Percentiles rank a stretch among this genome's conserved stretches.
These are phyloP conservation scores for Blastocystis sp. DNA, from an alignment of 352 stramenopile species.

Conservation along the genomic window DNA sequence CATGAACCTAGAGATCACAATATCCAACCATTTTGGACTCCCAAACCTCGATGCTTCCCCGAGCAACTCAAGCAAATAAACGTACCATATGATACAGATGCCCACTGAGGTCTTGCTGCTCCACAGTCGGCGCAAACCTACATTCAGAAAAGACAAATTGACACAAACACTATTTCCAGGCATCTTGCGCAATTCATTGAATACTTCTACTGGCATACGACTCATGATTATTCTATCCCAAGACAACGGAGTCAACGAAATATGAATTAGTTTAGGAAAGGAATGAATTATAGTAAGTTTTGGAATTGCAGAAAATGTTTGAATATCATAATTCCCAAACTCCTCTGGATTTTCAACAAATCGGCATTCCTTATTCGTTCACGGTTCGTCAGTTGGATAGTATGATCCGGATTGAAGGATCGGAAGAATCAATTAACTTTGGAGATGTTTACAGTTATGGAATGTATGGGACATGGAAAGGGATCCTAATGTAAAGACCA, in stretches of 20 bases:
- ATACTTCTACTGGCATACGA: conserved; percentile 50
- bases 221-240: background rate
- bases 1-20: conserved; percentile 57
- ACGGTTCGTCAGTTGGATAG: background rate
- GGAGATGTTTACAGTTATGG: conserved; percentile 35
- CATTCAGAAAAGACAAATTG: background rate
- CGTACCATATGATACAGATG: conserved; percentile 64
- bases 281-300: background rate
- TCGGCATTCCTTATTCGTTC: background rate
- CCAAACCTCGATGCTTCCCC: conserved; percentile 62
- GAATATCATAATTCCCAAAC: background rate
- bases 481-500: background rate
- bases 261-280: background rate
- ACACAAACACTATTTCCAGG: conserved; percentile 62
- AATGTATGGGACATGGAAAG: background rate
- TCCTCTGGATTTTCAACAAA: background rate
- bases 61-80: conserved; percentile 65
- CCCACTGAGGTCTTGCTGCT: conserved; percentile 62
- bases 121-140: conserved; percentile 64
- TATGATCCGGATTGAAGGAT: background rate
- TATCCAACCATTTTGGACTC: background rate
- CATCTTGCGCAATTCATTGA: conserved; percentile 40
- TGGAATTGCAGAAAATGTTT: background rate
- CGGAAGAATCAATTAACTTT: conserved; percentile 1
- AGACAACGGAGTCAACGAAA: conserved; percentile 12